Conservation (phyloP, 768 basidiomycete genomes). For the Podaxis pistillaris region DNA sequence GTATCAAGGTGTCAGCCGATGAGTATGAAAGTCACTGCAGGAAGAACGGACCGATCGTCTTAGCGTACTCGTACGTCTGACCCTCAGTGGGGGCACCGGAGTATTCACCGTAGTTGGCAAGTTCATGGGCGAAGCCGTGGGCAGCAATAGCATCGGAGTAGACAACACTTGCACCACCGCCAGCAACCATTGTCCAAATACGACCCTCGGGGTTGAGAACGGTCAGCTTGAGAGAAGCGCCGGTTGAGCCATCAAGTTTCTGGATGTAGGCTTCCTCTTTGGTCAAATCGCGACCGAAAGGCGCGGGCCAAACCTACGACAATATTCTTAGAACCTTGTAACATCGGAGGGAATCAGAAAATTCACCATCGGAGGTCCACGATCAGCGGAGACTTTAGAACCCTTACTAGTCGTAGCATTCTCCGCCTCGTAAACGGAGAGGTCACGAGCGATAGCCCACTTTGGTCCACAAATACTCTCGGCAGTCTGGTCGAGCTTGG, state of each 20-base stretch:
- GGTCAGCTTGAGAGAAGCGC: constrained; percentile 97
- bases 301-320: constrained; percentile 76
- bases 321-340: constrained; percentile 1
- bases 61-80: constrained; percentile 99
- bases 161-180: constrained; percentile 78
- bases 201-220: constrained; percentile 94
- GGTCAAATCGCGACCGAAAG: constrained; percentile 96
- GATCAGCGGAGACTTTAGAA: constrained; percentile 73
- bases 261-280: constrained; percentile 99
- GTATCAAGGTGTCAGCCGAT: constrained; percentile 6
- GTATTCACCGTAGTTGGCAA: constrained; percentile 99
- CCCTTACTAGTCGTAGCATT: constrained; percentile 42
- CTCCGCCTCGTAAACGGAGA: constrained; percentile 63
- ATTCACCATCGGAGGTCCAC: constrained; percentile 92
- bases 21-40: not conserved
- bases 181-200: constrained; percentile 99
- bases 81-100: constrained; percentile 97
- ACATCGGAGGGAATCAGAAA: constrained; percentile 12
- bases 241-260: constrained; percentile 95
- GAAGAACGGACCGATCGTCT: constrained; percentile 79
- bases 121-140: constrained; percentile 93
- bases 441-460: constrained; percentile 96
- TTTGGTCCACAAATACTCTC: constrained; percentile 98
- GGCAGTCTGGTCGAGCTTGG: constrained; percentile 99
- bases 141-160: constrained; percentile 84